phyloP scores from a whole-genome alignment of 768 basidiomycete genomes.

The Naematelia encephala region DNA sequence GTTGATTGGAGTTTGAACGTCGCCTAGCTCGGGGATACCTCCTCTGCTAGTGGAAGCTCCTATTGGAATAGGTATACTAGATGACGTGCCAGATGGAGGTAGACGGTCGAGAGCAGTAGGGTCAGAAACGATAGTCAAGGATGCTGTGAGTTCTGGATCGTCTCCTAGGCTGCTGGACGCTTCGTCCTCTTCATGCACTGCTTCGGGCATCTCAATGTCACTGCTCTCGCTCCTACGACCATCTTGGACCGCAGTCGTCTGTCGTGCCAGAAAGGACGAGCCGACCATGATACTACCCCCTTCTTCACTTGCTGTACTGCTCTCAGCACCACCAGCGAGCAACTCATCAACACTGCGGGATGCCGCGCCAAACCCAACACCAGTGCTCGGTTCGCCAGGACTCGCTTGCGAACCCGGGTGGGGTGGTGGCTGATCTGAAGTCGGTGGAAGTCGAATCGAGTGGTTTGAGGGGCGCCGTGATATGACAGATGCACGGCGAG shows the following conservation, averaged over 20 bases:
- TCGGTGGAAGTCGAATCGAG: slow-evolving; percentile 22
- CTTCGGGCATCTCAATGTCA: slow-evolving; percentile 9
- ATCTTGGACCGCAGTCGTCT: slow-evolving; percentile 18
- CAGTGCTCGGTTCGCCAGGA: slow-evolving; percentile 13
- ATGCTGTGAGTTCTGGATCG: slow-evolving; percentile 3
- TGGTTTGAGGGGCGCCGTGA: slow-evolving; percentile 31
- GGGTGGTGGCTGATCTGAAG: slow-evolving; percentile 2
- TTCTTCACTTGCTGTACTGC: slow-evolving; percentile 4
- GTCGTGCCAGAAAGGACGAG: slow-evolving; percentile 12
- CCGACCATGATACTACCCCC: slow-evolving; percentile 10
- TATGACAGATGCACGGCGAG: slow-evolving; percentile 39
- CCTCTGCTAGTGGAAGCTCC: not conserved
- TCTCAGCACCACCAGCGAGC: slow-evolving; percentile 8
- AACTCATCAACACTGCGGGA: slow-evolving; percentile 22
- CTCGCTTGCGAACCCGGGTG: slow-evolving; percentile 6
- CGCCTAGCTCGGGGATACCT: slow-evolving; percentile 6
- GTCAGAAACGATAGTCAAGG: slow-evolving; percentile 4
- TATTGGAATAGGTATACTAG: slow-evolving; percentile 1
- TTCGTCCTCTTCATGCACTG: slow-evolving; percentile 4
- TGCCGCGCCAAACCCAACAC: slow-evolving; percentile 11
- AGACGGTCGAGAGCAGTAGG: slow-evolving; percentile 1
- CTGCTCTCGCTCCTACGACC: not conserved
- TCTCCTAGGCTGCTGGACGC: not conserved
- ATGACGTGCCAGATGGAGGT: not conserved
- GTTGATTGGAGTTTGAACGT: slow-evolving; percentile 51